Base-by-base conservation (phyloP, 306 rosid species). In the Rosa multiflora region DNA sequence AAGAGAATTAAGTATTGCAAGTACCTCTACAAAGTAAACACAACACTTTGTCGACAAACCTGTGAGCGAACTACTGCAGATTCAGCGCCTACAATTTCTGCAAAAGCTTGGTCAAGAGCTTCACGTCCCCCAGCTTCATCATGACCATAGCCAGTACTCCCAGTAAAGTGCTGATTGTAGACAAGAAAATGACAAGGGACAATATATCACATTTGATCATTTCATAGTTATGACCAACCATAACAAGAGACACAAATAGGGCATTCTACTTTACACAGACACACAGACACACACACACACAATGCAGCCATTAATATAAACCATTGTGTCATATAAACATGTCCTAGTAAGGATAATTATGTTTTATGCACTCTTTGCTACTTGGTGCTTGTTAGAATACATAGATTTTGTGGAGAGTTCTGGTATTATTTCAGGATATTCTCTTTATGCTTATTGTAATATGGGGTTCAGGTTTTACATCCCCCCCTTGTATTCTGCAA, bases 71-170 rank as follows among this genome's bases (percentile, higher is more conserved):
- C 96, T 71, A 92, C 87, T 18, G 98, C 96, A 42, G 97, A 90
- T 81, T 94, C 97, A 11, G 98, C 91, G 58, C 98, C 97, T 83
- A 94, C 83, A 52, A 94, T 94, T 80, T 90, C 92, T n/a, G 98
- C 93, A 88, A 94, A 94, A 76, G 86, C 97, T 32, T 83, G 93
- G 82, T 94, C 98, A 81, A 94, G 97, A 47, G 97, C 98, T 71
- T 81, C 97, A 14, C 98, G 97, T 1, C 98, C 98, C 79, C 98
- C 98, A 52, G 94, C 94, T 87, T 94, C 98, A 79, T 94, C 98
- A 46, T 94, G 98, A 74, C 98, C 98, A 90, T 94, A 94, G 75
- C 98, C 98, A 56, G 98, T 94, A 83, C 87, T 80, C 83, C 98
- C 98, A 5, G 89, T 90, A 82, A 94, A 90, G 84, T 94, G 97